Conservation (phyloP, 2,329 filamentous ascomycete species). For the Aspergillus fijiensis region DNA sequence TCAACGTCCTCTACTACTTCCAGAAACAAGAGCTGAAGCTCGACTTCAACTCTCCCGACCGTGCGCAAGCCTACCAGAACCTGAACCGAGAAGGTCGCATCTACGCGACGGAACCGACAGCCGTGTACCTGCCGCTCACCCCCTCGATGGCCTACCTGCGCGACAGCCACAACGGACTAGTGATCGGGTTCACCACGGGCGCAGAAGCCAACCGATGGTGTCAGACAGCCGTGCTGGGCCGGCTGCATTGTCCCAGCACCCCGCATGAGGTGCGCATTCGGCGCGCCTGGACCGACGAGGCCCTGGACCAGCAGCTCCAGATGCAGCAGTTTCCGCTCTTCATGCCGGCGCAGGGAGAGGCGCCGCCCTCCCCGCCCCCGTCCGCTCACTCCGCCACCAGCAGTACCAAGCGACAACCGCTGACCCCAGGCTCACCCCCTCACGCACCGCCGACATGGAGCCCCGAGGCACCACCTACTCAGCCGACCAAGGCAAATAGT, state of each 20-base stretch:
- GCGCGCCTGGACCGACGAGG: slow-evolving; percentile 1
- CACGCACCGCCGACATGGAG: background rate
- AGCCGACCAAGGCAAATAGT: background rate
- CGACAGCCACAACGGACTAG: slow-evolving; percentile 1
- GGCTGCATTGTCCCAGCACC: background rate
- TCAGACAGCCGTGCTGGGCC: background rate
- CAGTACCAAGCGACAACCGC: no score
- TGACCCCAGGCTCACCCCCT: background rate
- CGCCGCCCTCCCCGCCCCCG: background rate
- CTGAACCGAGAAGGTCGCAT: slow-evolving; percentile 9
- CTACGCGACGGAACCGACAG: background rate
- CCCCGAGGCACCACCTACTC: background rate
- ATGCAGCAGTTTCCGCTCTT: background rate
- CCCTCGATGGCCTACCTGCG: background rate
- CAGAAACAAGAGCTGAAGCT: slow-evolving; percentile 10
- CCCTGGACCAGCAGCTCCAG: background rate
- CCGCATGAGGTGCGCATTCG: background rate
- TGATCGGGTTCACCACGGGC: background rate
- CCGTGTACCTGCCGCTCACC: slow-evolving; percentile 2
- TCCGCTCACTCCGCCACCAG: no score
- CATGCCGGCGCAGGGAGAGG: background rate
- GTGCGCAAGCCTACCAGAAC: slow-evolving; percentile 2
- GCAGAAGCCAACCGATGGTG: background rate
- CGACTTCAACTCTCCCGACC: background rate
- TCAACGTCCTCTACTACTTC: slow-evolving; percentile 5